phyloP scores from a whole-genome alignment of 2,329 filamentous ascomycete genomes.

The Aureobasidium zeae region DNA sequence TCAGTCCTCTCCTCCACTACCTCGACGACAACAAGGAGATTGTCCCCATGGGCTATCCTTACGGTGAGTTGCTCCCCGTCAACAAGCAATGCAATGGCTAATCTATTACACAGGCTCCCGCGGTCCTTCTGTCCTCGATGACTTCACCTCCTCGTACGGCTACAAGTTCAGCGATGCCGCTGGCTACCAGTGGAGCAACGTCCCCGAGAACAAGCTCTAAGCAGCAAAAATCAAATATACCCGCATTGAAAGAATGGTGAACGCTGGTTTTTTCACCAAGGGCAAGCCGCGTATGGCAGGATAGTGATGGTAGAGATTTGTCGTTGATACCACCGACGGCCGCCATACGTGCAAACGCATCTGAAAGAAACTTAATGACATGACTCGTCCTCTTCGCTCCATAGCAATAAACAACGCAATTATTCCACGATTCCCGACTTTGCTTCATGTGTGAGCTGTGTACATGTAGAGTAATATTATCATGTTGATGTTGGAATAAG shows the following conservation, averaged over 20 bases:
- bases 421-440: not conserved
- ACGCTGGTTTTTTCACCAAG: conserved; percentile 3
- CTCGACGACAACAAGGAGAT: conserved; percentile 99
- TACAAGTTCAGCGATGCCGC: conserved; percentile 98
- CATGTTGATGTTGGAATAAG: not conserved
- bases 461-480: too few relatives aligned
- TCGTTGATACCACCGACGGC: conserved; percentile 5
- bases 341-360: conserved; percentile 14
- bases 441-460: not conserved
- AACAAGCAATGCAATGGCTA: not conserved
- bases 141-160: conserved; percentile 95
- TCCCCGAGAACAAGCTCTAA: conserved; percentile 70
- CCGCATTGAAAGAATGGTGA: conserved; percentile 5
- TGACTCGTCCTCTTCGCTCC: conserved; percentile 12
- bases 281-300: conserved; percentile 4
- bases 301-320: conserved; percentile 11
- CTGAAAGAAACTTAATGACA: conserved; percentile 16
- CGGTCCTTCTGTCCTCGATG: conserved; percentile 88
- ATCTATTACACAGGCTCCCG: conserved; percentile 64
- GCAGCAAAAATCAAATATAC: conserved; percentile 15
- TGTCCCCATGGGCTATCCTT: conserved; percentile 98
- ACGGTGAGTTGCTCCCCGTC: conserved; percentile 55
- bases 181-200: conserved; percentile 83
- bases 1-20: conserved; percentile 94
- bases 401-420: conserved; percentile 8